Percentiles rank a stretch among this genome's conserved stretches.
Evolutionary conservation across 371 early-diverging fungal species (phyloP).

Genomic region (Mortierella sp.): DNA sequence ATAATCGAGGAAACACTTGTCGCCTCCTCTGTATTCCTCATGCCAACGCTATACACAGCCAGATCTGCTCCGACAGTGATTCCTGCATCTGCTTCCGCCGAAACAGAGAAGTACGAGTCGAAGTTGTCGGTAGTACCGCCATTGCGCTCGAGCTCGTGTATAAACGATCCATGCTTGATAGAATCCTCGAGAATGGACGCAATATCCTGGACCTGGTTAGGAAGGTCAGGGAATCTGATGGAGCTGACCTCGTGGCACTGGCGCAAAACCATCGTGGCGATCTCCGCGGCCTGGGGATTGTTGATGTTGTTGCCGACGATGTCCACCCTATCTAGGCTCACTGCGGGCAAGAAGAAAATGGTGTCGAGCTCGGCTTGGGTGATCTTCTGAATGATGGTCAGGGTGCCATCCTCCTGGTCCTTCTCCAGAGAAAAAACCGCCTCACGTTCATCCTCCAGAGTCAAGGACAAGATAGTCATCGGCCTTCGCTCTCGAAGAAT

Average conservation of each 20-base stretch:
- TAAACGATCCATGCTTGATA: neutral
- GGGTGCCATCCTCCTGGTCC: neutral
- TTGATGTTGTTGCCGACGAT: neutral
- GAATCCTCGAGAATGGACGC: neutral
- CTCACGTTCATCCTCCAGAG: neutral
- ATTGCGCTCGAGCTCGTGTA: too few relatives aligned
- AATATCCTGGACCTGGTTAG: neutral
- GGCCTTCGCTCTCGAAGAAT: neutral
- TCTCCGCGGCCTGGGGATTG: neutral
- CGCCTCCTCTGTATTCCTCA: too few relatives aligned
- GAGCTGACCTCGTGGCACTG: neutral
- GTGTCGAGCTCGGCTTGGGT: neutral
- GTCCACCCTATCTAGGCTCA: neutral
- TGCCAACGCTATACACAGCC: too few relatives aligned
- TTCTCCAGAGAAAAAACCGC: neutral
- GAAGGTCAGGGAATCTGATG: neutral
- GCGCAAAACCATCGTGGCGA: neutral
- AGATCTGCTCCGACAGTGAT: too few relatives aligned
- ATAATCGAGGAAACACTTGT: neutral
- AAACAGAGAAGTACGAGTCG: too few relatives aligned
- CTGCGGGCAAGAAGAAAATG: neutral
- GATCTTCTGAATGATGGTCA: neutral
- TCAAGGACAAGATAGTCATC: neutral
- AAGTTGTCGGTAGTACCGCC: too few relatives aligned
- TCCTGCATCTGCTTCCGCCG: too few relatives aligned